These are phyloP conservation scores for Marsdenia floribunda DNA, from an alignment of 257 asterid species.

Conservation along the genomic window DNA sequence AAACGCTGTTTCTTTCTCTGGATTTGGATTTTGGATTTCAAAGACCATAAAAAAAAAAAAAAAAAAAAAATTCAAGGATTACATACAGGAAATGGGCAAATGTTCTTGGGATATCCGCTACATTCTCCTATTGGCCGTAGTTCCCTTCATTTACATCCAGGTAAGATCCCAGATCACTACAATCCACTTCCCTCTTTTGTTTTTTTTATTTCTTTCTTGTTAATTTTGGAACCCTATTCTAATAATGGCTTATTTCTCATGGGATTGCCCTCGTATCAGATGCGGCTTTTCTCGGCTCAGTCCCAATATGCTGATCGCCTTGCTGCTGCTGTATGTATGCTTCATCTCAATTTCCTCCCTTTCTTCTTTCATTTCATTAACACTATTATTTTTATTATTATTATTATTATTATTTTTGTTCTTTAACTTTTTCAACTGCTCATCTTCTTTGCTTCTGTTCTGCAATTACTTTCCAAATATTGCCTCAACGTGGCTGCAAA, in stretches of 20 bases:
- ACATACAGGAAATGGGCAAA: constrained; percentile 20
- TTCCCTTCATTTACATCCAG: constrained; percentile 87
- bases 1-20: neutral
- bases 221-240: neutral
- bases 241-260: neutral
- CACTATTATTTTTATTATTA: too few species aligned
- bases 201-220: neutral
- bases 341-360: neutral
- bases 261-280: constrained; percentile 36
- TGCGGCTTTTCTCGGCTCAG: constrained; percentile 85
- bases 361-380: neutral
- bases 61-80: neutral
- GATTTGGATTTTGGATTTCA: neutral
- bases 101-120: constrained; percentile 64
- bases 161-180: constrained; percentile 18
- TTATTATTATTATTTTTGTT: too few species aligned
- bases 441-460: neutral
- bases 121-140: constrained; percentile 58
- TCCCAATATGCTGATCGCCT: constrained; percentile 89
- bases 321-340: constrained; percentile 70
- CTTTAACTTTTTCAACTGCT: neutral
- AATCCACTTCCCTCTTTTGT: neutral
- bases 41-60: too few species aligned
- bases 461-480: neutral
- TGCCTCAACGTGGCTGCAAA: neutral